Evolutionary conservation across 768 basidiomycete genomes (phyloP).

Genomic region (Boletus rubroflammeus): DNA sequence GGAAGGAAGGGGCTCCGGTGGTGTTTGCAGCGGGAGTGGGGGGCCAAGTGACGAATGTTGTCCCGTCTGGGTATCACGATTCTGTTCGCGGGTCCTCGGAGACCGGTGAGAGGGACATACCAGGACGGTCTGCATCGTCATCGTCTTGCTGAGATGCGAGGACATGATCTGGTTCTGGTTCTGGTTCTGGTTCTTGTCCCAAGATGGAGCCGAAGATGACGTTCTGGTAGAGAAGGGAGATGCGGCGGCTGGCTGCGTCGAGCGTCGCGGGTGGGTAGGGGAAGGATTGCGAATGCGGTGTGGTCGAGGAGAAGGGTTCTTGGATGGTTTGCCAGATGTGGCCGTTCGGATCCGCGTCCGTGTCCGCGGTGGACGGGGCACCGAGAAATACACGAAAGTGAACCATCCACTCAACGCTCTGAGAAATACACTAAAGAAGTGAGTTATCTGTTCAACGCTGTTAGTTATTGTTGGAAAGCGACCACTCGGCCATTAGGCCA

Average conservation of each 20-base stretch:
- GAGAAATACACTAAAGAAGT: too few species aligned
- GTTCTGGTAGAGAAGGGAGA: slow-evolving; percentile 69
- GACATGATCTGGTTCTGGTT: slow-evolving; percentile 18
- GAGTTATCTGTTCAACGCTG: too few species aligned
- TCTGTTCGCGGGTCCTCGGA: slow-evolving; percentile 4
- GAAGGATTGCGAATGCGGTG: neutral
- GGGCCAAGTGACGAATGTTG: slow-evolving; percentile 57
- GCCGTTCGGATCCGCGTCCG: slow-evolving; percentile 32
- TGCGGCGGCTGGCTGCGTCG: slow-evolving; percentile 63
- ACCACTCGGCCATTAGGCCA: too few species aligned
- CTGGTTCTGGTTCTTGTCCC: slow-evolving; percentile 26
- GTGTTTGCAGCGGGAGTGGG: slow-evolving; percentile 37
- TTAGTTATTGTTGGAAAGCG: too few species aligned
- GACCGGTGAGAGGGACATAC: slow-evolving; percentile 12
- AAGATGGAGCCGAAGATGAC: slow-evolving; percentile 57
- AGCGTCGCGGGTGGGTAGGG: slow-evolving; percentile 51
- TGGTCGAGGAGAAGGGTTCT: slow-evolving; percentile 4
- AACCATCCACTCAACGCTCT: too few species aligned
- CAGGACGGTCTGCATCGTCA: slow-evolving; percentile 12
- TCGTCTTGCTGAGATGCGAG: slow-evolving; percentile 15
- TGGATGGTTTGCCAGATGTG: slow-evolving; percentile 49
- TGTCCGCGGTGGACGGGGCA: slow-evolving; percentile 35
- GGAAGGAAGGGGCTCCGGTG: slow-evolving; percentile 23
- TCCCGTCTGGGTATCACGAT: slow-evolving; percentile 35
- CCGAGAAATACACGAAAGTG: slow-evolving; percentile 54